Evolutionary conservation across 148 eudicot genomes (phyloP).

Genomic region (Euryodendron excelsum): DNA sequence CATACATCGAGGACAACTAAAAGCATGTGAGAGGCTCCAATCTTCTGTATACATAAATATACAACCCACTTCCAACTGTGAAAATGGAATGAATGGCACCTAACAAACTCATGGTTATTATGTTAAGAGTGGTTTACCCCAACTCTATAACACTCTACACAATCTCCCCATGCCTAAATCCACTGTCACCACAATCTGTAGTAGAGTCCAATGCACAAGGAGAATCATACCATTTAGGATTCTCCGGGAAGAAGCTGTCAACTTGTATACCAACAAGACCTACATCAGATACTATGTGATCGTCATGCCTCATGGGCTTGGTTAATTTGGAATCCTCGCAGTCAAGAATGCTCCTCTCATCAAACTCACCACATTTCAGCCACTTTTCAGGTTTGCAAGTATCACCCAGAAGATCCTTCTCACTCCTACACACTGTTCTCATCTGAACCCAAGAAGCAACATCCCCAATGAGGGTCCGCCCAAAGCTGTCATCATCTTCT

Average conservation of each 20-base stretch:
- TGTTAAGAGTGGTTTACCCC: slow-evolving; percentile 37
- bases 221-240: slow-evolving; percentile 93
- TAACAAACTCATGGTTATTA: slow-evolving; percentile 33
- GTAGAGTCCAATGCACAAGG: slow-evolving; percentile 84
- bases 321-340: slow-evolving; percentile 65
- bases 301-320: slow-evolving; percentile 69
- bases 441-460: slow-evolving; percentile 84
- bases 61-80: slow-evolving; percentile 55
- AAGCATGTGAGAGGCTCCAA: slow-evolving; percentile 46
- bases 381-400: slow-evolving; percentile 81
- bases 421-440: slow-evolving; percentile 55
- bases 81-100: slow-evolving; percentile 27
- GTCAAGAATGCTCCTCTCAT: slow-evolving; percentile 72
- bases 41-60: slow-evolving; percentile 59
- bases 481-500: slow-evolving; percentile 91
- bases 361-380: slow-evolving; percentile 66
- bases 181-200: slow-evolving; percentile 75
- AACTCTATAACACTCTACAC: slow-evolving; percentile 48
- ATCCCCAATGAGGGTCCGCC: slow-evolving; percentile 71
- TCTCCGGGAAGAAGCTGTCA: slow-evolving; percentile 83
- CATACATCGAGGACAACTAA: slow-evolving; percentile 36
- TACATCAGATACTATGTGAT: slow-evolving; percentile 63
- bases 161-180: slow-evolving; percentile 65
- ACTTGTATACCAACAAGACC: slow-evolving; percentile 80
- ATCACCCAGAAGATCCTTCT: slow-evolving; percentile 60